Evolutionary conservation across 306 rosid species (phyloP).

Genomic region (Dryas drummondii): DNA sequence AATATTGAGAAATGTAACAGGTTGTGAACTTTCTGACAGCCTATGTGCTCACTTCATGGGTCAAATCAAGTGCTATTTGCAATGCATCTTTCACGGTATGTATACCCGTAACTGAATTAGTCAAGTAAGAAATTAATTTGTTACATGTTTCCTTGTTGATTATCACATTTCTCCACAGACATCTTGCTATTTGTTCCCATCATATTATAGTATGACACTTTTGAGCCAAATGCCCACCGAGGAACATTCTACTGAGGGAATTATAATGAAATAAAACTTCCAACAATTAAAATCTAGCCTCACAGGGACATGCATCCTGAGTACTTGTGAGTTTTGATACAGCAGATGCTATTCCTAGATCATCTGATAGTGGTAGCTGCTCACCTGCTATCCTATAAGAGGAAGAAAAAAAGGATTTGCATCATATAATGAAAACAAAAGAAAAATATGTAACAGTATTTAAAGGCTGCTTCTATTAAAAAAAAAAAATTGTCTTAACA

Average conservation of each 20-base stretch:
- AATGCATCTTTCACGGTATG: too few relatives aligned
- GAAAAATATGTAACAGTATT: slow-evolving; percentile 13
- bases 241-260: slow-evolving; percentile 16
- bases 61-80: too few relatives aligned
- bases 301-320: slow-evolving; percentile 35
- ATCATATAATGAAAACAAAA: slow-evolving; percentile 25
- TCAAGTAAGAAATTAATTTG: background rate
- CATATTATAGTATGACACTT: too few relatives aligned
- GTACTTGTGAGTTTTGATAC: slow-evolving; percentile 42
- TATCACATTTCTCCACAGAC: background rate
- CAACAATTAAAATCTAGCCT: slow-evolving; percentile 37
- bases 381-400: slow-evolving; percentile 58
- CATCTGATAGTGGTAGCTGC: slow-evolving; percentile 44
- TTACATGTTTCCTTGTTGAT: background rate
- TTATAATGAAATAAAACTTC: slow-evolving; percentile 16
- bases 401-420: slow-evolving; percentile 16
- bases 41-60: too few relatives aligned
- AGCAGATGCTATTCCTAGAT: slow-evolving; percentile 44
- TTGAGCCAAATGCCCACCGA: background rate
- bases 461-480: slow-evolving; percentile 15
- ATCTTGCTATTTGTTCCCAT: background rate
- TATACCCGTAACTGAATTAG: too few relatives aligned
- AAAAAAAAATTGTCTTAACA: background rate
- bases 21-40: too few relatives aligned
- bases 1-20: too few relatives aligned